These are phyloP conservation scores for Hypoxylon fragiforme DNA, from an alignment of 495 filamentous ascomycete genomes.

Conservation along the genomic window DNA sequence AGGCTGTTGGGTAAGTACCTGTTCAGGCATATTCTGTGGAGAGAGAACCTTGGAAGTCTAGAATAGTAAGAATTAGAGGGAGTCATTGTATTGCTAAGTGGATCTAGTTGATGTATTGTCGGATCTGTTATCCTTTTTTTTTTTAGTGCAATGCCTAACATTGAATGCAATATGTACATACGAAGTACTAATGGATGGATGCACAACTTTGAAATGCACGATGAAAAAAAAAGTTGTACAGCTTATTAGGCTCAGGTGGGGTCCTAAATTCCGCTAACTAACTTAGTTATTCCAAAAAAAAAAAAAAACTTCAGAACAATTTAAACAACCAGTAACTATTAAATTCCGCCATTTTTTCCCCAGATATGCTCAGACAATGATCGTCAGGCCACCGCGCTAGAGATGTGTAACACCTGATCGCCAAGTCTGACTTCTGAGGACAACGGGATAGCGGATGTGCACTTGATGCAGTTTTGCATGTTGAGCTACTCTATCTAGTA, in stretches of 20 bases:
- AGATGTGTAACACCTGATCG: slow-evolving; percentile 31
- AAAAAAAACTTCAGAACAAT: too few species aligned
- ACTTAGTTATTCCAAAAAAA: too few species aligned
- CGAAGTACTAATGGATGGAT: too few species aligned
- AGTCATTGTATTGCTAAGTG: slow-evolving; percentile 10
- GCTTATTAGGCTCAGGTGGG: too few species aligned
- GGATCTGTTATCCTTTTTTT: slow-evolving; percentile 14
- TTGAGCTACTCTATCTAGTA: slow-evolving; percentile 13
- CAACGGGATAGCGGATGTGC: slow-evolving; percentile 8
- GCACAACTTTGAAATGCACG: too few species aligned
- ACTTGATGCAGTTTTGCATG: slow-evolving; percentile 7
- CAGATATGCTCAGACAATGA: slow-evolving; percentile 33
- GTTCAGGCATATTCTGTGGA: too few species aligned
- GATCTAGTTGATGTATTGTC: too few species aligned
- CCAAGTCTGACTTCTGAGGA: slow-evolving; percentile 17
- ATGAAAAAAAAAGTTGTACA: too few species aligned
- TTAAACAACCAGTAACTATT: too few species aligned
- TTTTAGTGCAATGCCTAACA: slow-evolving; percentile 3
- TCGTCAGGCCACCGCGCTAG: slow-evolving; percentile 22
- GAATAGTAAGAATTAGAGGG: slow-evolving; percentile 17
- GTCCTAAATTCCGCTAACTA: too few species aligned
- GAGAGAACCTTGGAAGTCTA: slow-evolving; percentile 21
- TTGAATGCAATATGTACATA: too few species aligned
- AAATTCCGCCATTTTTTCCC: slow-evolving; percentile 29
- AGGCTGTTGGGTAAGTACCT: too few species aligned